Evolutionary conservation across 805 yeast genomes (phyloP).

Genomic region (Pichia membranifaciens): DNA sequence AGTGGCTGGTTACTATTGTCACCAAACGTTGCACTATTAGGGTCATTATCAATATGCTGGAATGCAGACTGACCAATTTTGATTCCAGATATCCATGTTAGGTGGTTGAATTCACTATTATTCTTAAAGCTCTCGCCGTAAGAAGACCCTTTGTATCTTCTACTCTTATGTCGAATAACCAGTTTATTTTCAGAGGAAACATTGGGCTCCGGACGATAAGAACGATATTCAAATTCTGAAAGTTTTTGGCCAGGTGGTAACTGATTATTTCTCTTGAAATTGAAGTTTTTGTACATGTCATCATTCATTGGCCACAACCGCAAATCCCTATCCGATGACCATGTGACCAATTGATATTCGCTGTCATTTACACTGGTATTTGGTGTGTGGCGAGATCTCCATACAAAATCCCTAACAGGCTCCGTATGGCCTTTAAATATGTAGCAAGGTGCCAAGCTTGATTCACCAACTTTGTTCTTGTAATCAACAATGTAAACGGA

Average conservation of each 20-base stretch:
- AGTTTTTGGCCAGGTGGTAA: slow-evolving; percentile 30
- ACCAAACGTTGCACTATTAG: slow-evolving; percentile 33
- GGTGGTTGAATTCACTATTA: slow-evolving; percentile 49
- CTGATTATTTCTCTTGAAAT: slow-evolving; percentile 29
- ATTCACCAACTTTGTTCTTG: slow-evolving; percentile 32
- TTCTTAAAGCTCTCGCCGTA: slow-evolving; percentile 18
- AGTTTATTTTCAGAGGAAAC: slow-evolving; percentile 19
- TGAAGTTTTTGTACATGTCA: slow-evolving; percentile 41
- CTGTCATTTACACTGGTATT: slow-evolving; percentile 50
- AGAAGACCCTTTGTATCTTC: slow-evolving; percentile 11
- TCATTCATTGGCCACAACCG: slow-evolving; percentile 71
- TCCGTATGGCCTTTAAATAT: slow-evolving; percentile 77
- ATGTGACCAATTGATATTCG: slow-evolving; percentile 86
- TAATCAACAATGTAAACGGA: slow-evolving; percentile 51
- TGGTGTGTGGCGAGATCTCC: slow-evolving; percentile 62
- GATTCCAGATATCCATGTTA: slow-evolving; percentile 93
- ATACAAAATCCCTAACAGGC: slow-evolving; percentile 80
- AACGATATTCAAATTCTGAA: slow-evolving; percentile 32
- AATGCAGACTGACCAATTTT: slow-evolving; percentile 56
- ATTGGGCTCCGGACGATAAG: slow-evolving; percentile 50
- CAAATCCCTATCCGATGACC: slow-evolving; percentile 87
- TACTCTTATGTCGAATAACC: slow-evolving; percentile 16
- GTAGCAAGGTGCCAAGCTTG: slow-evolving; percentile 46
- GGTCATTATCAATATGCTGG: slow-evolving; percentile 27
- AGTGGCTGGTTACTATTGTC: slow-evolving; percentile 36